Conservation (phyloP, 139 green algal genomes). For the Asterochloris sp. region DNA sequence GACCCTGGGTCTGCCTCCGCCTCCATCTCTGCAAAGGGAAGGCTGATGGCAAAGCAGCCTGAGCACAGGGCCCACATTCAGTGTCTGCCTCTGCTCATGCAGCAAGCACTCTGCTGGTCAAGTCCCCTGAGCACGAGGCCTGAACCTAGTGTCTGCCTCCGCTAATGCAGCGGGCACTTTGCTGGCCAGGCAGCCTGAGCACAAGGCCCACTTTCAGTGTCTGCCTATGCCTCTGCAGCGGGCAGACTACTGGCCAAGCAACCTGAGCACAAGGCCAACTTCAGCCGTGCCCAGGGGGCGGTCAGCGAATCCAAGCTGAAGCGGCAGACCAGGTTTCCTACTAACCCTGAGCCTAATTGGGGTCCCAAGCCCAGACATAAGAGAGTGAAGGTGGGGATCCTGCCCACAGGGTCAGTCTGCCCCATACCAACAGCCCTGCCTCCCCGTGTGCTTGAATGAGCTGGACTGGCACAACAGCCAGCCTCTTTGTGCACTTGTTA, state of each 20-base stretch:
- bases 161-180: constrained; percentile 44
- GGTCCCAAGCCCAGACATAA: constrained; percentile 66
- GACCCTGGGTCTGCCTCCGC: too few relatives aligned
- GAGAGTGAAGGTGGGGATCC: constrained; percentile 14
- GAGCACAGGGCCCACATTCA: too few relatives aligned
- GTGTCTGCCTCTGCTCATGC: too few relatives aligned
- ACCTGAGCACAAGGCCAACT: constrained; percentile 70
- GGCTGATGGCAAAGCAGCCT: too few relatives aligned
- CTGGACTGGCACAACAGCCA: too few relatives aligned
- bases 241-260: constrained; percentile 70
- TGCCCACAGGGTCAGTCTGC: background rate
- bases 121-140: too few relatives aligned
- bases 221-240: constrained; percentile 6
- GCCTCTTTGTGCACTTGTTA: too few relatives aligned
- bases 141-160: too few relatives aligned
- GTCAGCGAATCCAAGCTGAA: constrained; percentile 43
- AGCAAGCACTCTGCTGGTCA: too few relatives aligned
- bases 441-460: too few relatives aligned
- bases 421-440: too few relatives aligned
- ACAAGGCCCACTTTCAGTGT: constrained; percentile 67
- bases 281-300: constrained; percentile 41
- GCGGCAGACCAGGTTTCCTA: constrained; percentile 59
- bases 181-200: constrained; percentile 62
- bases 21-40: too few relatives aligned
- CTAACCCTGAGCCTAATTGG: constrained; percentile 90